These are phyloP conservation scores for Ogataea trehalophila DNA, from an alignment of 805 yeast species.

Conservation along the genomic window DNA sequence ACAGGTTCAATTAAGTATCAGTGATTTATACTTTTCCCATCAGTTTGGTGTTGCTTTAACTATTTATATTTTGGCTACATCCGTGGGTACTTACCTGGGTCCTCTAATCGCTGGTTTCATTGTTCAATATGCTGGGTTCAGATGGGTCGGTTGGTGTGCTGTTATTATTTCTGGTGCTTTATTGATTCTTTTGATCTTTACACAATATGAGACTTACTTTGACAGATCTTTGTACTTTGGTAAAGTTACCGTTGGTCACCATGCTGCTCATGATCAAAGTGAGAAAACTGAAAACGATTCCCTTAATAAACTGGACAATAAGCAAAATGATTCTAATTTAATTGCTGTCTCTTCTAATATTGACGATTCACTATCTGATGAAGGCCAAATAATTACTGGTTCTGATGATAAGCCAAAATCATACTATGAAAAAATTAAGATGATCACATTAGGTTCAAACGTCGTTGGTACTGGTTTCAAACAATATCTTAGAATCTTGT, in stretches of 20 bases:
- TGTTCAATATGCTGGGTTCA: conserved; percentile 53
- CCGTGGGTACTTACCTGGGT: conserved; percentile 74
- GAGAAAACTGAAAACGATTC: conserved; percentile 4
- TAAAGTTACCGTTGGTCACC: conserved; percentile 27
- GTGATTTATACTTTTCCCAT: conserved; percentile 75
- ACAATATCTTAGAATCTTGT: conserved; percentile 54
- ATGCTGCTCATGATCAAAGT: conserved; percentile 1
- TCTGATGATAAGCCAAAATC: conserved; percentile 37
- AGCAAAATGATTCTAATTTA: neutral
- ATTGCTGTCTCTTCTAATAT: conserved; percentile 5
- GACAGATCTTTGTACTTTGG: conserved; percentile 44
- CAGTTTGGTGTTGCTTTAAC: conserved; percentile 72
- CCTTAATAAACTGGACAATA: neutral
- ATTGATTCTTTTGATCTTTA: conserved; percentile 48
- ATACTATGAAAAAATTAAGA: conserved; percentile 42
- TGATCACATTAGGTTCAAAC: conserved; percentile 55
- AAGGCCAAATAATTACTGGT: conserved; percentile 25
- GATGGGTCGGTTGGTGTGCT: conserved; percentile 74
- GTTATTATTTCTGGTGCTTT: conserved; percentile 61
- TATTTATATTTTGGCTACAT: conserved; percentile 66
- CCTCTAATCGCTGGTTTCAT: conserved; percentile 78
- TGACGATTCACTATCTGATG: neutral
- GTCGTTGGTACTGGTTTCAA: conserved; percentile 59
- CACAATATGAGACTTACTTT: conserved; percentile 68
- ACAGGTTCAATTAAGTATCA: conserved; percentile 58